Conservation (phyloP, 163 green algal genomes). For the Chlamydomonas reinhardtii region DNA sequence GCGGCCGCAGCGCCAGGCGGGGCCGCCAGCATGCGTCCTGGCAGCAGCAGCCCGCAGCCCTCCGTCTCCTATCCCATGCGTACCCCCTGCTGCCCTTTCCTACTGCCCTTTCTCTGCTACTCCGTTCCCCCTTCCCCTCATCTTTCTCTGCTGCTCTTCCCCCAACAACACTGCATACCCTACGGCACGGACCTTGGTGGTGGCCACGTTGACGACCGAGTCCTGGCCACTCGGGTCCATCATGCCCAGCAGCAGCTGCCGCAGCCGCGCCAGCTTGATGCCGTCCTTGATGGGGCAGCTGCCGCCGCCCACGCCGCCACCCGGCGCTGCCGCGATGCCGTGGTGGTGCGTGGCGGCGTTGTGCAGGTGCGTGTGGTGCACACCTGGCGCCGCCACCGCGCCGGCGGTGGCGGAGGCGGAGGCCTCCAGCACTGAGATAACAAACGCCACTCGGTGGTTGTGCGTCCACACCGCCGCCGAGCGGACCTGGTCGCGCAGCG, state of each 20-base stretch:
- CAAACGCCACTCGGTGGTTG: slow-evolving; percentile 33
- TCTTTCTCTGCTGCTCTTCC: no score
- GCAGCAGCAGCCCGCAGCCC: no score
- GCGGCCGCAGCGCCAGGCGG: no score
- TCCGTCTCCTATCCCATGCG: no score
- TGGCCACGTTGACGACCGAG: slow-evolving; percentile 58
- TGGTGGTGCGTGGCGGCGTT: background rate
- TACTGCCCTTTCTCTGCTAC: background rate
- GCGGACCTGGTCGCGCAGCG: slow-evolving; percentile 1
- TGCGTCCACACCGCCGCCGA: slow-evolving; percentile 71
- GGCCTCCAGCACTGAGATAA: slow-evolving; percentile 42
- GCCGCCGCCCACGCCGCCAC: no score
- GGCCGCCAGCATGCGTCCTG: no score
- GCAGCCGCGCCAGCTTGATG: slow-evolving; percentile 43
- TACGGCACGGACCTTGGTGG: slow-evolving; percentile 57
- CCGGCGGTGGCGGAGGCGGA: no score
- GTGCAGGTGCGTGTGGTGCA: background rate
- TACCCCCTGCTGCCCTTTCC: no score
- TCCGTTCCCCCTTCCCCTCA: no score
- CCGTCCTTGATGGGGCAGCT: slow-evolving; percentile 23
- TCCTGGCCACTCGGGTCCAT: slow-evolving; percentile 54
- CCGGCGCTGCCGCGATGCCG: background rate
- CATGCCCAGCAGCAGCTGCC: slow-evolving; percentile 66
- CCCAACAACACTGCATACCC: no score
- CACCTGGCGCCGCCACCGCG: no score